Evolutionary conservation across 2,329 filamentous ascomycete species (phyloP).

Genomic region (Diaporthe citri): DNA sequence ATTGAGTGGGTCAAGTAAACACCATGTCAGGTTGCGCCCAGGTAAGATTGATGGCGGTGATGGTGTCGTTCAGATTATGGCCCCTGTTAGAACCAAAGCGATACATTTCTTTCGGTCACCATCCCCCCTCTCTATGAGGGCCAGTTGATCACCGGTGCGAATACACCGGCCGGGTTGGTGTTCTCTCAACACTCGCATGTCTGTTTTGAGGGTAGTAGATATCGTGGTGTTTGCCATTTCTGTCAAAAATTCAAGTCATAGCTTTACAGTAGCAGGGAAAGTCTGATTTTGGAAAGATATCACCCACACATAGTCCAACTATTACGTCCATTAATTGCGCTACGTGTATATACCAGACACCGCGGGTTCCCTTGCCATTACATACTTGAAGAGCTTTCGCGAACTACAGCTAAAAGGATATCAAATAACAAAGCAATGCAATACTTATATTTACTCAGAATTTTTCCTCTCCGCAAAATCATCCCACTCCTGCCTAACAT

Average conservation of each 20-base stretch:
- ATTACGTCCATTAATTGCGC: not conserved
- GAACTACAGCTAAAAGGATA: not conserved
- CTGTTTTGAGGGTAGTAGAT: not conserved
- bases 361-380: rapidly evolving
- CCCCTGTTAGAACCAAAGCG: not conserved
- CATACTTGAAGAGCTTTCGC: slow-evolving; percentile 27
- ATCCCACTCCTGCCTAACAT: slow-evolving; percentile 42
- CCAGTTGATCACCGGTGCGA: rapidly evolving
- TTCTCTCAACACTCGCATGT: not conserved
- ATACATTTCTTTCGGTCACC: not conserved
- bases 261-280: not conserved
- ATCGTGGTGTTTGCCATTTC: not conserved
- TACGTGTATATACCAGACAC: not conserved
- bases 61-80: not conserved
- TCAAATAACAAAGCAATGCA: not conserved
- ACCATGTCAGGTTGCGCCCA: not conserved
- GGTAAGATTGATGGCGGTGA: not conserved
- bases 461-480: slow-evolving; percentile 34
- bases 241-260: not conserved
- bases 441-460: not conserved
- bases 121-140: too few species aligned
- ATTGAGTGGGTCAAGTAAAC: too few species aligned
- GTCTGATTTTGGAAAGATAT: too few species aligned
- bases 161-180: not conserved
- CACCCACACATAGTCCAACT: too few species aligned